Evolutionary conservation across 805 yeast genomes (phyloP).

Genomic region (Yamadazyma takamatsuzukensis): DNA sequence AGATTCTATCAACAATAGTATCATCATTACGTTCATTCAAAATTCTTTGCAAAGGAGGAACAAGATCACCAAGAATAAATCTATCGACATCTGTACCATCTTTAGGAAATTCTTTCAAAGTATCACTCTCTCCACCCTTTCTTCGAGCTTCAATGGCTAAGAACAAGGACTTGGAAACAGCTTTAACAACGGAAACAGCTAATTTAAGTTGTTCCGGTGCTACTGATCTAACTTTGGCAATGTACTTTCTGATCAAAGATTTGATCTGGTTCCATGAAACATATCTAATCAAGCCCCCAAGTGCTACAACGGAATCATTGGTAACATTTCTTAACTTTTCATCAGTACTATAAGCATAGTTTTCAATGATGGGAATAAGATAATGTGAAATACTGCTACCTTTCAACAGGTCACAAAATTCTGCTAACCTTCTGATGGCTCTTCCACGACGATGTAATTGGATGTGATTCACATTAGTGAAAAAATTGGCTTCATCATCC

Average conservation of each 20-base stretch:
- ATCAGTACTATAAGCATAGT: conserved; percentile 61
- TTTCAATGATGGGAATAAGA: conserved; percentile 81
- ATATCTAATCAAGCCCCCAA: conserved; percentile 54
- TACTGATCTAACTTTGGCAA: conserved; percentile 38
- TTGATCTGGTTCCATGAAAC: conserved; percentile 78
- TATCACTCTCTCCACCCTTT: conserved; percentile 12
- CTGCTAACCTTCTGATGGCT: conserved; percentile 67
- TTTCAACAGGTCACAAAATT: conserved; percentile 42
- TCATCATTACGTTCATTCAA: conserved; percentile 69
- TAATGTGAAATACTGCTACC: conserved; percentile 70
- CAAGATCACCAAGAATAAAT: conserved; percentile 52
- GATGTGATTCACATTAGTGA: conserved; percentile 72
- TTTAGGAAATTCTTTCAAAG: conserved; percentile 24
- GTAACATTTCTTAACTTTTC: conserved; percentile 56
- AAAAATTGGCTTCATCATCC: conserved; percentile 83
- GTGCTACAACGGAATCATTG: conserved; percentile 61
- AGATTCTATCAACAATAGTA: conserved; percentile 70
- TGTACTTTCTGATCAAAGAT: conserved; percentile 69
- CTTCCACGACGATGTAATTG: conserved; percentile 84
- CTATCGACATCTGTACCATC: conserved; percentile 22
- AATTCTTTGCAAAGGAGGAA: conserved; percentile 58
- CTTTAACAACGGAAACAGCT: conserved; percentile 54
- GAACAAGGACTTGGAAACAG: conserved; percentile 49
- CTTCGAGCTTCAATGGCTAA: conserved; percentile 17
- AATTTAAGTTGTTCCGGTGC: conserved; percentile 50